Evolutionary conservation across 352 stramenopile genomes (phyloP).

Genomic region (Globisporangium nunn): DNA sequence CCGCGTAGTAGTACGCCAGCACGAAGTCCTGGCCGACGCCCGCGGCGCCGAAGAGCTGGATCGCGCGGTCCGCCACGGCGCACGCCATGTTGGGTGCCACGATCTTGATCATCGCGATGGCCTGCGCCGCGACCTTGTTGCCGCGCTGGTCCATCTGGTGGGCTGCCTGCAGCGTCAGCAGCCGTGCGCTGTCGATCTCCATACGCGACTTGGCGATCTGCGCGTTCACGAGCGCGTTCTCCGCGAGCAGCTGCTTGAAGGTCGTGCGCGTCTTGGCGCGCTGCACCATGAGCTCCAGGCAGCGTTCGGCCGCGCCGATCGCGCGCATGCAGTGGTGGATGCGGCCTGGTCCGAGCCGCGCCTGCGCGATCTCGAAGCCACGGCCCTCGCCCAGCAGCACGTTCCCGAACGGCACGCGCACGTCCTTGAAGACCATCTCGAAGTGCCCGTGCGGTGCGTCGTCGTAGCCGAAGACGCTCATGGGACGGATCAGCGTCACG

Average conservation of each 20-base stretch:
- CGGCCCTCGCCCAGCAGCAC: slow-evolving; percentile 75
- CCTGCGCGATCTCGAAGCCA: slow-evolving; percentile 87
- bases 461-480: slow-evolving; percentile 95
- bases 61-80: slow-evolving; percentile 87
- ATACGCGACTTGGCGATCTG: slow-evolving; percentile 79
- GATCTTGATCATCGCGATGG: slow-evolving; percentile 97
- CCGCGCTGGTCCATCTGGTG: slow-evolving; percentile 84
- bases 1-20: slow-evolving; percentile 88
- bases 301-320: slow-evolving; percentile 87
- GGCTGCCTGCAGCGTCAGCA: slow-evolving; percentile 86
- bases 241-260: slow-evolving; percentile 92
- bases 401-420: slow-evolving; percentile 87
- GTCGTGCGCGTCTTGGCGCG: slow-evolving; percentile 91
- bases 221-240: slow-evolving; percentile 75
- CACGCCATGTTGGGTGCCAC: slow-evolving; percentile 89
- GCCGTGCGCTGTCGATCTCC: slow-evolving; percentile 76
- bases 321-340: slow-evolving; percentile 98
- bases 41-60: slow-evolving; percentile 76
- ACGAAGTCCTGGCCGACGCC: slow-evolving; percentile 92
- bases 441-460: slow-evolving; percentile 93
- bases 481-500: slow-evolving; percentile 86
- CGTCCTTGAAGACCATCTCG: slow-evolving; percentile 95
- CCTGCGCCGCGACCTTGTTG: slow-evolving; percentile 85
- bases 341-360: slow-evolving; percentile 91
- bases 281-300: slow-evolving; percentile 74